Evolutionary conservation across 2,329 filamentous ascomycete genomes (phyloP), one percentile per base, ranked within the genome.

Genomic region (Alternaria panax): DNA sequence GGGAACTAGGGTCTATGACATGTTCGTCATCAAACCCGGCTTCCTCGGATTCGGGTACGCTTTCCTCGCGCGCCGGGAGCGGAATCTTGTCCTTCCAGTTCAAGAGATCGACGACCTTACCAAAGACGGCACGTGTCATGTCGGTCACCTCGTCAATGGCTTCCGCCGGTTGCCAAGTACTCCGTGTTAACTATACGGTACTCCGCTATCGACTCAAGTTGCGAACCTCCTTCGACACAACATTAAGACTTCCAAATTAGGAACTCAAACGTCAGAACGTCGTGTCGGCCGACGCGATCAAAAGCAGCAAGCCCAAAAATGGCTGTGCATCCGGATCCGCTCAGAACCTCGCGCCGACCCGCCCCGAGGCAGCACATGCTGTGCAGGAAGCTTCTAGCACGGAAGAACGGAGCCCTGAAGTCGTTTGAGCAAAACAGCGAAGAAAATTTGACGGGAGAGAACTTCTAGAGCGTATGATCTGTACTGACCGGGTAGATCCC

Each of bases 291-390:
- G 46, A 40, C 24, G 20, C 27, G n/a, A 25, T 40, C 28, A n/a
- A 24, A 53, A 53, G 22, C 51, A 32, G 40, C 11, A 34, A 22
- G 45, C 45, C 18, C 12, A 32, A 24, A 41, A 14, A 20, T 24
- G 38, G 16, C 24, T 32, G 30, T 48, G 32, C 45, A 32, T 47
- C 18, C 45, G 45, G 48, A 41, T 41, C 48, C 48, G 36, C 48
- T 41, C 50, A 52, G 24, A 28, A 41, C 36, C 38, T 41, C 34
- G 41, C 22, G 38, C 30, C 41, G 42, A 46, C 41, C 32, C 51
- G 42, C 41, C 27, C 51, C 51, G 51, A 54, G 51, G 51, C 42
- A 46, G 42, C 42, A 54, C 51, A 54, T 54, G 51, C 38, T 36
- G 25, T 46, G 41, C 51, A 46, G 41, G 41, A 47, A 54, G 30